Evolutionary conservation across 805 yeast species (phyloP).

Genomic region (Myxozyma vanderwaltii): DNA sequence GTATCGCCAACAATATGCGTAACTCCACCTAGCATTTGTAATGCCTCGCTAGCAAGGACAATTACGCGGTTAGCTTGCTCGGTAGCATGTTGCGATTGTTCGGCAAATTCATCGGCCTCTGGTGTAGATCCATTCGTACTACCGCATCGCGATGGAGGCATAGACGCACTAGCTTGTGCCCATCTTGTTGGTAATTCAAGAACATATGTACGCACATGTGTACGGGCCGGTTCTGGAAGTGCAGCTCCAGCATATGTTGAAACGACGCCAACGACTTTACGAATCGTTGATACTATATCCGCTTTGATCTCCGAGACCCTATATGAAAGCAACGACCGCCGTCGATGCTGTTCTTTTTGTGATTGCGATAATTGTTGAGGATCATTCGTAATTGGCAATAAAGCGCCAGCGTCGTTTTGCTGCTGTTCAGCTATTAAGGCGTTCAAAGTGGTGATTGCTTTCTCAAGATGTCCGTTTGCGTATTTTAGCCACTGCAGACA

Average conservation of each 20-base stretch:
- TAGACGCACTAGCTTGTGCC: constrained; percentile 51
- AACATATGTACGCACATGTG: constrained; percentile 76
- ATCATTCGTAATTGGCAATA: not conserved
- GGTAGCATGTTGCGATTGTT: not conserved
- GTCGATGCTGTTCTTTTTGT: constrained; percentile 25
- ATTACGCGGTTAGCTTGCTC: constrained; percentile 67
- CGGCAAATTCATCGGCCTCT: not conserved
- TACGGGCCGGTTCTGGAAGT: constrained; percentile 74
- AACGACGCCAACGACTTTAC: constrained; percentile 81
- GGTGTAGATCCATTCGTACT: not conserved
- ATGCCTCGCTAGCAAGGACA: constrained; percentile 82
- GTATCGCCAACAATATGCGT: constrained; percentile 85
- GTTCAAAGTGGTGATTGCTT: constrained; percentile 66
- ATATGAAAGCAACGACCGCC: constrained; percentile 25
- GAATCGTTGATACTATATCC: constrained; percentile 86
- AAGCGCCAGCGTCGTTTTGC: constrained; percentile 6
- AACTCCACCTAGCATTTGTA: constrained; percentile 82
- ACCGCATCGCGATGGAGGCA: constrained; percentile 17
- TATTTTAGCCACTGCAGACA: constrained; percentile 76
- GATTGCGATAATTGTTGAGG: constrained; percentile 22
- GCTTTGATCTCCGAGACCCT: constrained; percentile 54
- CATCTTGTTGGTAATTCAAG: constrained; percentile 73
- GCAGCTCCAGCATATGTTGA: constrained; percentile 81
- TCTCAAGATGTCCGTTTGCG: constrained; percentile 75
- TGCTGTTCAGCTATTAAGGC: constrained; percentile 50